Base-by-base conservation (phyloP, 805 yeast genomes). In the Debaryomyces castellii region DNA sequence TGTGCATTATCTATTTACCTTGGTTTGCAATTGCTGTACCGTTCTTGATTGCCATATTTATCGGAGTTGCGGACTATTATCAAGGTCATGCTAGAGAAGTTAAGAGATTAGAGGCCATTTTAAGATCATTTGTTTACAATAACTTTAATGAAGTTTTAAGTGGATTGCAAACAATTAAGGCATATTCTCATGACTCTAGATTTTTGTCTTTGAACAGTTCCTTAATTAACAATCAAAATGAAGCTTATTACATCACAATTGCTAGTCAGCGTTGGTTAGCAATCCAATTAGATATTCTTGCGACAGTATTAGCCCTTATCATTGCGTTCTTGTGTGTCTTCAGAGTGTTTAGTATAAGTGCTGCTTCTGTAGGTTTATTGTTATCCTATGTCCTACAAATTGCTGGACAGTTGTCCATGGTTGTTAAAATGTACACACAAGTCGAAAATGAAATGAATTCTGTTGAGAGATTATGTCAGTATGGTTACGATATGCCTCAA, bases 401-500 rank as follows among this genome's bases (percentile, higher is more conserved):
- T 40, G 67, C 69, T 4, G 71, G 71, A 23, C 68, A 62, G 47
- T 59, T 69, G 44, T 63, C 73, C 2, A 60, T 68, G 58, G 53
- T 67, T 45, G 55, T 68, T 35, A 58, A 71, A 49, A 56, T 61
- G 35, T 59, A 46, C 44, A 67, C 75, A 3, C 72, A 67, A 51
- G 71, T 66, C 37, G 75, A 69, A 47, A 67, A 61, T 47, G 73
- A 66, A 45, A 65, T 69, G 71, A 69, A 69, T 45, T 63, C 71
- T 1, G 68, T 58, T 14, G 75, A 69, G 51, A 63, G 75, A 58
- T 49, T 69, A 12, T 60, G 63, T 41, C 59, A 59, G 21, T 68
- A 67, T 46, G 89, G 87, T 1, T 73, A 67, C 51, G 69, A 77
- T 16, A 64, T 89, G 45, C 82, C 81, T 1, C 82, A 82, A 54